A percentile compares a stretch with the other conserved stretches of the same genome.
These are phyloP conservation scores for Psilocybe cubensis DNA, from an alignment of 768 basidiomycete species.

Conservation along the genomic window DNA sequence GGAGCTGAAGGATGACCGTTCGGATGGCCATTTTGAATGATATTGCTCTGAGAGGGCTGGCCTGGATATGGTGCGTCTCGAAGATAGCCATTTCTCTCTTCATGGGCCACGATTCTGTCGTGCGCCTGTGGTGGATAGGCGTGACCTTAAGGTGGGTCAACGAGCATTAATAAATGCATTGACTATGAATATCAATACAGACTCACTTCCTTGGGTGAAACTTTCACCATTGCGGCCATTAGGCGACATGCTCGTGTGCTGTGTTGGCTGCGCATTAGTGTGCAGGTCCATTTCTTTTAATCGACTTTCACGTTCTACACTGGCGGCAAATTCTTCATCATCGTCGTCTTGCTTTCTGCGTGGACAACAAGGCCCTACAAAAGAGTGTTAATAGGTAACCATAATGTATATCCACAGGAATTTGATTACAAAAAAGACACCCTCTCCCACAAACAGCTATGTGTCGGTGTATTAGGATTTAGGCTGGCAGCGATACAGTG, in stretches of 20 bases:
- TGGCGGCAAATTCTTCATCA: constrained; percentile 6
- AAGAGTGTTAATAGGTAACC: neutral
- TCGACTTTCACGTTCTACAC: constrained; percentile 7
- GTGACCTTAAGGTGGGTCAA: neutral
- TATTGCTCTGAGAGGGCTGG: neutral
- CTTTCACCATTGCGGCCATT: neutral
- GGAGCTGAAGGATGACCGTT: neutral
- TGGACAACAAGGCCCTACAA: constrained; percentile 4
- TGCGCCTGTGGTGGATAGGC: neutral
- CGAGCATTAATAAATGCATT: neutral
- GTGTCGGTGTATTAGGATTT: neutral
- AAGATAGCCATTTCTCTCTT: neutral
- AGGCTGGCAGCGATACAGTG: neutral
- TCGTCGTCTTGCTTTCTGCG: constrained; percentile 1
- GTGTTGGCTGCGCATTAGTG: neutral
- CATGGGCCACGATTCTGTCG: neutral
- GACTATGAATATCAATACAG: neutral
- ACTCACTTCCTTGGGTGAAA: neutral
- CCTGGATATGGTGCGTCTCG: neutral
- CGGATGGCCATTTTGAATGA: neutral
- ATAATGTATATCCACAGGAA: too few relatives aligned
- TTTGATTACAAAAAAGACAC: constrained; percentile 17
- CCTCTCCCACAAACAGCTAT: constrained; percentile 16
- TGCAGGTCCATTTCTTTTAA: neutral
- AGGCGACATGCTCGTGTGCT: neutral